phyloP scores from a whole-genome alignment of 495 filamentous ascomycete genomes.

The Schizothecium vesticola region DNA sequence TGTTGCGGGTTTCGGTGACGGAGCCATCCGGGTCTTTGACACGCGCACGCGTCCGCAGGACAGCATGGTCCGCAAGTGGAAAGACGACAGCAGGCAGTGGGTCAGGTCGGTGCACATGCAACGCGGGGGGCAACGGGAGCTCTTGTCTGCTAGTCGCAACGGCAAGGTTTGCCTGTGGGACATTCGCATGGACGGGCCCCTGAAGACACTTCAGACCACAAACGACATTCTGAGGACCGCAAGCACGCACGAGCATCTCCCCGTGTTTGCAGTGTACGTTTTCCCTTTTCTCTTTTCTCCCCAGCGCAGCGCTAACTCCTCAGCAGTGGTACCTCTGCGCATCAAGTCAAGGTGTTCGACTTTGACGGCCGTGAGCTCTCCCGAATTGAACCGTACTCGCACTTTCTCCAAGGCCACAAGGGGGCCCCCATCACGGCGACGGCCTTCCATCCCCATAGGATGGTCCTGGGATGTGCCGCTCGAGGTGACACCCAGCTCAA shows the following conservation, averaged over 20 bases:
- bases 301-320: slow-evolving; percentile 13
- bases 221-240: slow-evolving; percentile 74
- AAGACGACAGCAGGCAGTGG: slow-evolving; percentile 80
- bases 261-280: slow-evolving; percentile 91
- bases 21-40: slow-evolving; percentile 93
- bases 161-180: slow-evolving; percentile 97
- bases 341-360: slow-evolving; percentile 88
- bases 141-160: slow-evolving; percentile 79
- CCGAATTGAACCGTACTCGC: slow-evolving; percentile 78
- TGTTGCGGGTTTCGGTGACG: slow-evolving; percentile 92
- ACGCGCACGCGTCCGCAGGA: slow-evolving; percentile 73
- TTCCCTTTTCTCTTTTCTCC: not conserved
- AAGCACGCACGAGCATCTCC: slow-evolving; percentile 93
- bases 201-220: slow-evolving; percentile 70
- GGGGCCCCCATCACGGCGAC: slow-evolving; percentile 77
- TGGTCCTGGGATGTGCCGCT: slow-evolving; percentile 81
- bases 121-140: slow-evolving; percentile 83
- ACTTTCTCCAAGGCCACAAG: slow-evolving; percentile 70
- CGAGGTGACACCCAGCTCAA: slow-evolving; percentile 68
- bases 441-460: slow-evolving; percentile 92
- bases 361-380: slow-evolving; percentile 72
- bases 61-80: slow-evolving; percentile 92
- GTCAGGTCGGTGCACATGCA: slow-evolving; percentile 96
- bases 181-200: slow-evolving; percentile 72
- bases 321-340: slow-evolving; percentile 74